Base-by-base conservation (phyloP, 768 basidiomycete genomes). In the Paxillus involutus region DNA sequence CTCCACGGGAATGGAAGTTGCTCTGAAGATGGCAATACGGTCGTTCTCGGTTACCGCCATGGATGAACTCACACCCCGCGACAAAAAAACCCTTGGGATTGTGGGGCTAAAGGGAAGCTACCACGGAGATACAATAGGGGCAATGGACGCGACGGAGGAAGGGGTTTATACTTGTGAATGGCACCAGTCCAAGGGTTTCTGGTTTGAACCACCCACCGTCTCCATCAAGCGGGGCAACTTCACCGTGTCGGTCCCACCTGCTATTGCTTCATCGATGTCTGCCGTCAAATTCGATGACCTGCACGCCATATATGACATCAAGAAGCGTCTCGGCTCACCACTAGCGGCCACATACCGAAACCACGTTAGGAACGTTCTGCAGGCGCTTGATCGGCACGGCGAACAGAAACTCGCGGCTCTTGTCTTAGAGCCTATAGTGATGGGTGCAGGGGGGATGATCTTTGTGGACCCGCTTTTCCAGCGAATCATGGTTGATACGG, bases 391-490 rank as follows among this genome's bases (percentile, higher is more conserved):
- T 26, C 59, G 62, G 37, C 69, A 67, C 1, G 77, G 77, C 11
- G 63, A 65, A 3, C 75, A 71, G 1, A 75, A 72, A 21, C 68
- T 91, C 3, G 89, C 85, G 2, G 90, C 92, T 0, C 77, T 98
- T 16, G 85, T 98, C 6, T 73, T 98, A 29, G 96, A 98, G 66
- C 96, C 96, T 0, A 78, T 95, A 21, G 81, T 94, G 24, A 89
- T 98, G 81, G 96, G 96, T 13, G 94, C 96, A 0, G 96, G 92
- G 0, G 96, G 96, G 0, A 98, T 98, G 96, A 77, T 94, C 30
- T 98, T 98, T 64, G 92, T 98, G 24, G 96, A 98, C 66, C 96
- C 96, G 9, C 84, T 98, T 41, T 98, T 96, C 79, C 96, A 98
- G 68, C 82, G 91, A 26, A 76, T 94, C 30, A 70, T 98, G 59